Evolutionary conservation across 176 grass and related monocot species (phyloP).

Genomic region (Miscanthus lutarioriparius): DNA sequence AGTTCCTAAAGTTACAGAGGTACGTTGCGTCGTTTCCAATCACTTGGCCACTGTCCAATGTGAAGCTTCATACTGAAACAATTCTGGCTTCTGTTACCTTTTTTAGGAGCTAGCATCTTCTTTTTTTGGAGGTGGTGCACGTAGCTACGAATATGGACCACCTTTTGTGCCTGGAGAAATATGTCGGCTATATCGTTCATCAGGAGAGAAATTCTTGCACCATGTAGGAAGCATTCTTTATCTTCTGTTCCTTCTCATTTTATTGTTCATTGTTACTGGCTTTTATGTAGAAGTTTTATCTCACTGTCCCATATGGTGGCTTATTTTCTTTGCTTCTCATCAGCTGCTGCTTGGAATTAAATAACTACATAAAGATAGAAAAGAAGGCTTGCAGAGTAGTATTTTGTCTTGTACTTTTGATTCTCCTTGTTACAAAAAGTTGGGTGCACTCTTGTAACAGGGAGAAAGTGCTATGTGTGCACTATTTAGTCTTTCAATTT

Average conservation of each 20-base stretch:
- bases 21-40: conserved; percentile 17
- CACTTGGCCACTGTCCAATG: conserved; percentile 21
- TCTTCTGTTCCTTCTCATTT: conserved; percentile 36
- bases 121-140: conserved; percentile 84
- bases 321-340: conserved; percentile 17
- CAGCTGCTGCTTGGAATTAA: background rate
- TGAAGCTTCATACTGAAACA: conserved; percentile 24
- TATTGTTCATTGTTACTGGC: background rate
- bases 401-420: conserved; percentile 17
- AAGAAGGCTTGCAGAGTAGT: background rate
- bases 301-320: background rate
- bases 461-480: background rate
- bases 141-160: conserved; percentile 81
- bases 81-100: conserved; percentile 30
- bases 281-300: background rate
- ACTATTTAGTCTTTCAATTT: background rate
- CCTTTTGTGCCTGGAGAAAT: conserved; percentile 98
- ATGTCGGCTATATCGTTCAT: conserved; percentile 88
- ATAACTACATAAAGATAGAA: conserved; percentile 21
- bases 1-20: conserved; percentile 95
- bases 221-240: conserved; percentile 62
- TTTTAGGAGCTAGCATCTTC: conserved; percentile 82
- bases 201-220: conserved; percentile 84
- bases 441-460: background rate
- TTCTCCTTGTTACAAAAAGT: background rate